These are phyloP conservation scores for Knufia petricola DNA, from an alignment of 2,329 filamentous ascomycete genomes.

Conservation along the genomic window DNA sequence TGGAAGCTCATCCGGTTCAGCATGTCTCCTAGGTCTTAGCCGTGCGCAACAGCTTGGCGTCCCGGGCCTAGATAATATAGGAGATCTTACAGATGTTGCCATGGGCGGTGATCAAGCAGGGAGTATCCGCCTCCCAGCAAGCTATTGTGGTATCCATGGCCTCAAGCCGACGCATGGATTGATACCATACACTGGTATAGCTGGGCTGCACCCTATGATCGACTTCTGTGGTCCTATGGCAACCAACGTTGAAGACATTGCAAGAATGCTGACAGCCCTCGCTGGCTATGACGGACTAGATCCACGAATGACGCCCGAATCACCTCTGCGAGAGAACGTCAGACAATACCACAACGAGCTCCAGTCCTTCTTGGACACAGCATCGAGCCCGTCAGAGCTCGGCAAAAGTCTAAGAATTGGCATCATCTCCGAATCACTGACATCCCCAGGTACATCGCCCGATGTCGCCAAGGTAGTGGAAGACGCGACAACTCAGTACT, in stretches of 20 bases:
- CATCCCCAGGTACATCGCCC: conserved; percentile 29
- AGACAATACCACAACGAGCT: conserved; percentile 28
- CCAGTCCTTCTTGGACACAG: conserved; percentile 4
- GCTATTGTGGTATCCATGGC: conserved; percentile 35
- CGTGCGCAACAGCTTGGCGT: conserved; percentile 14
- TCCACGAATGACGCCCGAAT: conserved; percentile 31
- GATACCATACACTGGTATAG: conserved; percentile 43
- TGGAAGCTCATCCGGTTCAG: conserved; percentile 32
- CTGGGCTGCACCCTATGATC: conserved; percentile 31
- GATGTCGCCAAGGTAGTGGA: conserved; percentile 32
- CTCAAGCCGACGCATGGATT: conserved; percentile 42
- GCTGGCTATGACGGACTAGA: conserved; percentile 45
- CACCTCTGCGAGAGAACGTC: conserved; percentile 29
- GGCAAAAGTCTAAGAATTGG: conserved; percentile 38
- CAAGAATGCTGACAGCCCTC: conserved; percentile 35
- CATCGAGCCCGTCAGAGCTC: conserved; percentile 17
- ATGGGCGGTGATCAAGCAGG: conserved; percentile 35
- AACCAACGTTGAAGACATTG: conserved; percentile 34
- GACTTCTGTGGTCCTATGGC: conserved; percentile 42
- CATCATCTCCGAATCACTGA: conserved; percentile 38
- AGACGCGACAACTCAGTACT: conserved; percentile 29
- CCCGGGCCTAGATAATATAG: conserved; percentile 18
- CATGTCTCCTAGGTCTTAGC: conserved; percentile 26
- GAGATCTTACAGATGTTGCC: conserved; percentile 28
- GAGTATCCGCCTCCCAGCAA: conserved; percentile 31